phyloP scores from a whole-genome alignment of 2,329 filamentous ascomycete genomes.

The Metarhizium sp. region DNA sequence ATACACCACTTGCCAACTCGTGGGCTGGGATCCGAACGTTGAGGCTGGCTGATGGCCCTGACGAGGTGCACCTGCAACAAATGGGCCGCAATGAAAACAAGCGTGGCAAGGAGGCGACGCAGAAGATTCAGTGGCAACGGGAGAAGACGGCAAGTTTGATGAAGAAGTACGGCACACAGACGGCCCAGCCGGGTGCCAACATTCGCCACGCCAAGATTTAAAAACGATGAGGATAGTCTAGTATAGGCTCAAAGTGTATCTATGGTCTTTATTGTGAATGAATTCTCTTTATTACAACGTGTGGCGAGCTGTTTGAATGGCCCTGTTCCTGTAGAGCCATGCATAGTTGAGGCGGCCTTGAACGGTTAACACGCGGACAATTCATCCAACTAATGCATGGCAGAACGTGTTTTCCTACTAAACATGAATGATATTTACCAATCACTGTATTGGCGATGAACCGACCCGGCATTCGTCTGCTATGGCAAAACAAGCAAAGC shows the following conservation, averaged over 20 bases:
- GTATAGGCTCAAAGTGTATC: background rate
- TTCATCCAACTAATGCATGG: no score
- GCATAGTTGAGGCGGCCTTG: no score
- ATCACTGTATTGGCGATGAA: no score
- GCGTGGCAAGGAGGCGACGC: slow-evolving; percentile 50
- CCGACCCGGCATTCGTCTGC: background rate
- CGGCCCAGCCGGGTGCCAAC: slow-evolving; percentile 39
- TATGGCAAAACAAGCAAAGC: background rate
- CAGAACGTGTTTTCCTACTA: no score
- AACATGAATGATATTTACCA: no score
- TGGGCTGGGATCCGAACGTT: slow-evolving; percentile 76
- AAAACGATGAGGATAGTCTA: background rate
- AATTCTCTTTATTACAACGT: background rate
- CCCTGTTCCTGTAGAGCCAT: background rate
- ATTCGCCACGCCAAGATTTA: slow-evolving; percentile 41
- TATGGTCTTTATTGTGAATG: background rate
- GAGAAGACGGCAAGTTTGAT: slow-evolving; percentile 57
- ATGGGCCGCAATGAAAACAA: slow-evolving; percentile 75
- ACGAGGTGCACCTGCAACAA: slow-evolving; percentile 87
- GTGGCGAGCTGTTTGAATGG: background rate
- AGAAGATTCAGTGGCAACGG: slow-evolving; percentile 55
- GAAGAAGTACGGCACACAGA: slow-evolving; percentile 42
- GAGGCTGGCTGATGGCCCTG: slow-evolving; percentile 83
- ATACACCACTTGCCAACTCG: slow-evolving; percentile 81
- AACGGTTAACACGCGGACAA: no score